These are phyloP conservation scores for Manihot esculenta DNA, from an alignment of 441 rosid species.

Conservation along the genomic window DNA sequence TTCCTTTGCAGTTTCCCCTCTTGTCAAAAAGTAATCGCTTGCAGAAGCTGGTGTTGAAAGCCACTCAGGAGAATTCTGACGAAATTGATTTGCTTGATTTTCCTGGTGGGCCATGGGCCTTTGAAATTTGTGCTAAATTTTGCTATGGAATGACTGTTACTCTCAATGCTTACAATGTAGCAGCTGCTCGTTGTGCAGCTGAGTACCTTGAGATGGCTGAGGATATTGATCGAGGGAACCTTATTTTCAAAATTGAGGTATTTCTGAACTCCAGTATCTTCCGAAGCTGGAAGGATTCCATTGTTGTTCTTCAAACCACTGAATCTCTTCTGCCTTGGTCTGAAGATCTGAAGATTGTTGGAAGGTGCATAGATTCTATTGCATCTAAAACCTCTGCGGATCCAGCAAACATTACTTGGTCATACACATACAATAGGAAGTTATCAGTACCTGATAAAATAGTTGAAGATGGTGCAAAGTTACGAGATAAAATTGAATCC, in stretches of 20 bases:
- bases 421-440: conserved; percentile 83
- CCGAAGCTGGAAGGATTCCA: conserved; percentile 94
- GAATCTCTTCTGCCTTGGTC: conserved; percentile 81
- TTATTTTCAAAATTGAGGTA: conserved; percentile 80
- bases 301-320: conserved; percentile 84
- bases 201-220: conserved; percentile 96
- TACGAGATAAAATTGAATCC: conserved; percentile 45
- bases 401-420: conserved; percentile 74
- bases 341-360: conserved; percentile 76
- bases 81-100: conserved; percentile 61
- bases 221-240: conserved; percentile 77
- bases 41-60: conserved; percentile 62
- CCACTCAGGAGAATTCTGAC: conserved; percentile 52
- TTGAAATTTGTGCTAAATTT: conserved; percentile 94
- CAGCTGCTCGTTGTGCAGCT: conserved; percentile 87
- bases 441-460: conserved; percentile 49
- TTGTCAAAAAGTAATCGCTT: conserved; percentile 75
- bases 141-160: conserved; percentile 94
- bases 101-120: conserved; percentile 90
- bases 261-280: conserved; percentile 86
- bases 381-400: conserved; percentile 78
- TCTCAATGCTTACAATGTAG: conserved; percentile 83
- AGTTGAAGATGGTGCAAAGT: conserved; percentile 39
- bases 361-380: conserved; percentile 84
- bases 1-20: conserved; percentile 76